phyloP scores from a whole-genome alignment of 345 rosid genomes.

The Salix brachista region DNA sequence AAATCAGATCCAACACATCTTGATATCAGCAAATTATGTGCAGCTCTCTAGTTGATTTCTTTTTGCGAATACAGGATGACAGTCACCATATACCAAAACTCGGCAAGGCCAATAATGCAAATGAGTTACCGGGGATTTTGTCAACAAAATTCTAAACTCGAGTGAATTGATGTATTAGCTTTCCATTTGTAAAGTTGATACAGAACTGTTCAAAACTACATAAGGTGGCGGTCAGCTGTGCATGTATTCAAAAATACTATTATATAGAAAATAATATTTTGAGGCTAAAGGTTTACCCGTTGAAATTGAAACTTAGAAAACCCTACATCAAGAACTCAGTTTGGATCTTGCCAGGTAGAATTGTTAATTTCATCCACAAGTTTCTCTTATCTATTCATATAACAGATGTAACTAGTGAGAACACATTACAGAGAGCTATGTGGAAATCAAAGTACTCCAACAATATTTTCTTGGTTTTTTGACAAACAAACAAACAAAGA shows the following conservation, averaged over 20 bases:
- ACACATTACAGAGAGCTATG: too few species aligned
- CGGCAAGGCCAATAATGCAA: slow-evolving; percentile 8
- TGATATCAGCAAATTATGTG: slow-evolving; percentile 98
- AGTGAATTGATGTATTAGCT: slow-evolving; percentile 95
- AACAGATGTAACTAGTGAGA: too few species aligned
- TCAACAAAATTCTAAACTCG: slow-evolving; percentile 47
- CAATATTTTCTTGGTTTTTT: too few species aligned
- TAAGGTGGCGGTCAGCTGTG: slow-evolving; percentile 20
- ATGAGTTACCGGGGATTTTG: slow-evolving; percentile 6
- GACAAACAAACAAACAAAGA: too few species aligned
- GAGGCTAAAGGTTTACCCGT: slow-evolving; percentile 53
- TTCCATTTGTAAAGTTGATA: slow-evolving; percentile 95
- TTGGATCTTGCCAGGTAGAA: slow-evolving; percentile 98
- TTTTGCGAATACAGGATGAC: too few species aligned
- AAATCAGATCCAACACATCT: slow-evolving; percentile 88
- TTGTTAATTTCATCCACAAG: slow-evolving; percentile 86
- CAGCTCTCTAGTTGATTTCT: slow-evolving; percentile 99
- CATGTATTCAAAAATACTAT: not conserved
- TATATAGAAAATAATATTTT: slow-evolving; percentile 1
- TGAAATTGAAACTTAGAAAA: slow-evolving; percentile 91
- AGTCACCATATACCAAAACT: slow-evolving; percentile 21
- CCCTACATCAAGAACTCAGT: slow-evolving; percentile 99
- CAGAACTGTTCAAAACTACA: slow-evolving; percentile 97
- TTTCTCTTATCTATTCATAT: slow-evolving; percentile 31
- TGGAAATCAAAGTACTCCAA: too few species aligned